Evolutionary conservation across 495 filamentous ascomycete species (phyloP).

Genomic region (Aspergillus conjunctus): DNA sequence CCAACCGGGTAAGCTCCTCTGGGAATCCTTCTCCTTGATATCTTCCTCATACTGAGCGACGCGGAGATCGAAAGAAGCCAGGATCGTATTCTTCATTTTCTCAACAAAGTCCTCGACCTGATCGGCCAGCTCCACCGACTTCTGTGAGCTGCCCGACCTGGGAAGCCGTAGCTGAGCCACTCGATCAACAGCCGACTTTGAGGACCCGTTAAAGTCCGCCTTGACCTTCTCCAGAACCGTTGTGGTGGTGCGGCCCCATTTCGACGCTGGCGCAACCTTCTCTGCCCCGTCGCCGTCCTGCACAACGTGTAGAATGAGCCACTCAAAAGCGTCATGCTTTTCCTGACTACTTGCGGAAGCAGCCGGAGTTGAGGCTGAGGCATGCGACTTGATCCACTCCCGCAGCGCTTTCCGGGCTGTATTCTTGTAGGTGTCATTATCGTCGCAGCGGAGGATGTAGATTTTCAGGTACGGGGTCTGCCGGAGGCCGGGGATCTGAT

Average conservation of each 20-base stretch:
- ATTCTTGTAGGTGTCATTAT: slow-evolving; percentile 89
- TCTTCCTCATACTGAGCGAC: slow-evolving; percentile 97
- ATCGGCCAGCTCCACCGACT: slow-evolving; percentile 67
- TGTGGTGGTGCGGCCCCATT: slow-evolving; percentile 77
- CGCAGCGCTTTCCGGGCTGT: slow-evolving; percentile 73
- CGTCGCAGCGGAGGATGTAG: slow-evolving; percentile 85
- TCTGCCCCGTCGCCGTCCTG: slow-evolving; percentile 62
- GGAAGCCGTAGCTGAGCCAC: slow-evolving; percentile 82
- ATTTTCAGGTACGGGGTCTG: slow-evolving; percentile 95
- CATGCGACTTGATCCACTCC: slow-evolving; percentile 87
- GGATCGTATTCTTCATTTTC: slow-evolving; percentile 84
- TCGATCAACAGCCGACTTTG: slow-evolving; percentile 75
- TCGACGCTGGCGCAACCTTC: slow-evolving; percentile 70
- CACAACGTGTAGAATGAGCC: slow-evolving; percentile 91
- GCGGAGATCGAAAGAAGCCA: slow-evolving; percentile 85
- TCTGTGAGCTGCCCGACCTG: slow-evolving; percentile 50
- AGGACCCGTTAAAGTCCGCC: slow-evolving; percentile 85
- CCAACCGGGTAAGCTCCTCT: slow-evolving; percentile 89
- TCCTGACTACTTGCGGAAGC: slow-evolving; percentile 58
- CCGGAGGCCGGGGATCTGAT: slow-evolving; percentile 93
- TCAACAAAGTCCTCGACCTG: slow-evolving; percentile 80
- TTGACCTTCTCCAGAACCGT: slow-evolving; percentile 89
- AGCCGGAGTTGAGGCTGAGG: slow-evolving; percentile 48
- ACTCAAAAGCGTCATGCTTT: slow-evolving; percentile 94
- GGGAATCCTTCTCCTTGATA: slow-evolving; percentile 88